Conservation (phyloP, 108 stramenopile genomes). For the Mediolabrus comicus region DNA sequence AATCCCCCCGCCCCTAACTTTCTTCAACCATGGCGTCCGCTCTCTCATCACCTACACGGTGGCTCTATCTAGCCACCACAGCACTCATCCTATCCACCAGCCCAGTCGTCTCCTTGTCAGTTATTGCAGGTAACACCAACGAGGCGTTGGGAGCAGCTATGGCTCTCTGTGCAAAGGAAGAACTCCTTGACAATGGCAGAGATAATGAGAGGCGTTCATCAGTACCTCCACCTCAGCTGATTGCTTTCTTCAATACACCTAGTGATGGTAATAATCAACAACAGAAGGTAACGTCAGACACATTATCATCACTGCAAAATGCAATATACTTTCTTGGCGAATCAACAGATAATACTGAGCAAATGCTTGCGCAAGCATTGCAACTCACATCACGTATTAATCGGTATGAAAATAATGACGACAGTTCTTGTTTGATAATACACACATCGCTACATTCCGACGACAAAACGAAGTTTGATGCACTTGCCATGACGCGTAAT, state of each 20-base stretch:
- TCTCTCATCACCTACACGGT: too few species aligned
- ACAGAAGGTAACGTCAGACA: neutral
- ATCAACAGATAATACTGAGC: conserved; percentile 6
- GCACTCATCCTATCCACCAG: neutral
- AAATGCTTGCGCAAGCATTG: conserved; percentile 13
- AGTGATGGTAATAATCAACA: neutral
- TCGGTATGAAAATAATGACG: neutral
- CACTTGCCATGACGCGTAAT: conserved; percentile 8
- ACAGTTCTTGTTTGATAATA: neutral
- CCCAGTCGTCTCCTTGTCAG: too few species aligned
- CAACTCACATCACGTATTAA: conserved; percentile 15
- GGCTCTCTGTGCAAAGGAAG: conserved; percentile 24
- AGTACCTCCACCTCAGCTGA: conserved; percentile 15
- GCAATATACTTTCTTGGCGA: conserved; percentile 6
- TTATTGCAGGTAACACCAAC: conserved; percentile 8
- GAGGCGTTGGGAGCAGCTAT: conserved; percentile 23
- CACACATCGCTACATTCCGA: conserved; percentile 14
- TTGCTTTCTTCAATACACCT: conserved; percentile 16
- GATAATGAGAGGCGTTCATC: neutral
- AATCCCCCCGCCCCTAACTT: too few species aligned
- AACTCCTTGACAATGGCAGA: neutral
- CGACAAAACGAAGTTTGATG: neutral
- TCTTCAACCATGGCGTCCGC: too few species aligned
- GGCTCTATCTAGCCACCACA: too few species aligned
- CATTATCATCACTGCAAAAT: conserved; percentile 31